Base-by-base conservation (phyloP, 179 eudicot genomes). In the Heliamphora pulchella region DNA sequence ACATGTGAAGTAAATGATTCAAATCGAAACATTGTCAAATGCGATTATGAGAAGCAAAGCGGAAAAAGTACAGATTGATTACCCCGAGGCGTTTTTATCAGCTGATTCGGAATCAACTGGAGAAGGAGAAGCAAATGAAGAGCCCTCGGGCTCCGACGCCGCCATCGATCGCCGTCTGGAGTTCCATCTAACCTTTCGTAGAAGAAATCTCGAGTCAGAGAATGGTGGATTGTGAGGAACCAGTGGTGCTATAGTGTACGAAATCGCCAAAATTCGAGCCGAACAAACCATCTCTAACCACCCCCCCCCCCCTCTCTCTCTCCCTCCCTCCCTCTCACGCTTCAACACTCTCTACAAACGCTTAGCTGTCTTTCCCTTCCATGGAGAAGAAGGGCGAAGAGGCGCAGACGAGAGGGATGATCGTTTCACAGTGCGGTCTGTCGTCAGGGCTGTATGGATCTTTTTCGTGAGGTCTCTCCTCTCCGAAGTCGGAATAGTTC, bases 81-180 rank as follows among this genome's bases (percentile, higher is more conserved):
- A 91, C 94, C 84, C 87, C 0, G 89, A 67, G 55, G 83, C 85
- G 78, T 67, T 84, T 55, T 57, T 47, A 50, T 89, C 89, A 1
- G 87, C 31, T 3, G 88, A 67, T 47, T 86, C 89, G 11, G 88
- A 83, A 78, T 87, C 94, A 71, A 22, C 15, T 9, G 89, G 59
- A 71, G 88, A 43, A 9, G 90, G n/a, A n/a, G n/a, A n/a, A n/a
- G n/a, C 54, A 65, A 86, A 77, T 17, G 87, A 77, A 44, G 88
- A 86, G 50, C 88, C 73, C 50, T 87, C 82, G 77, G 87, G 67
- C 54, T 86, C 87, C 8, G 86, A 73, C 17, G 89, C 85, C 80
- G n/a, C n/a, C n/a, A 74, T 77, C 65, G 81, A 84, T 18, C 86
- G 88, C 89, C 92, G 84, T 86, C 54, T 86, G 39, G 73, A 74